Conservation (phyloP, 331 rosid species). For the Quercus phellos region DNA sequence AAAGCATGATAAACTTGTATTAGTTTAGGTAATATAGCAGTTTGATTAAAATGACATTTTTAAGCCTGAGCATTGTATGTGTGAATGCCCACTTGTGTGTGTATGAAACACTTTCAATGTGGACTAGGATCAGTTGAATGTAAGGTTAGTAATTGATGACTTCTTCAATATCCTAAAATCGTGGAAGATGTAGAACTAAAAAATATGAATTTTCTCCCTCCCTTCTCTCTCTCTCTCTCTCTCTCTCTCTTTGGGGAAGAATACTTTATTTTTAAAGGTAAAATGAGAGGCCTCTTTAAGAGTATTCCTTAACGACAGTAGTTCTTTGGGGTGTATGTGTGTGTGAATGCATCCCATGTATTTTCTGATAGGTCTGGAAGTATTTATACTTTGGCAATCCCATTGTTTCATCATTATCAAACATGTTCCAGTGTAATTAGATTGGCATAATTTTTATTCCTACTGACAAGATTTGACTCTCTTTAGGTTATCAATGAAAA, state of each 20-base stretch:
- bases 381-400: neutral
- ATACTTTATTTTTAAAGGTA: neutral
- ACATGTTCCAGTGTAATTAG: neutral
- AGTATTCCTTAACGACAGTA: neutral
- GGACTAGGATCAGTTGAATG: neutral
- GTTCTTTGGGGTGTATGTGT: neutral
- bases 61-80: neutral
- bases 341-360: neutral
- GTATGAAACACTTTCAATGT: neutral
- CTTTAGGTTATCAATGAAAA: slow-evolving; percentile 39
- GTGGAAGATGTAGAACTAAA: too few relatives aligned
- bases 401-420: neutral
- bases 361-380: neutral
- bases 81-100: neutral
- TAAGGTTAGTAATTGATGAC: neutral
- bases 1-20: neutral
- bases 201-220: neutral
- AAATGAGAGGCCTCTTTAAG: neutral
- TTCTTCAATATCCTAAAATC: neutral
- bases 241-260: neutral
- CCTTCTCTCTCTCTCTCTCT: neutral
- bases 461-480: neutral
- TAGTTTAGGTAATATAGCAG: neutral
- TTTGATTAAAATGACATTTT: neutral
- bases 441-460: neutral